Conservation (phyloP, 352 stramenopile species). For the Globisporangium alternatum region DNA sequence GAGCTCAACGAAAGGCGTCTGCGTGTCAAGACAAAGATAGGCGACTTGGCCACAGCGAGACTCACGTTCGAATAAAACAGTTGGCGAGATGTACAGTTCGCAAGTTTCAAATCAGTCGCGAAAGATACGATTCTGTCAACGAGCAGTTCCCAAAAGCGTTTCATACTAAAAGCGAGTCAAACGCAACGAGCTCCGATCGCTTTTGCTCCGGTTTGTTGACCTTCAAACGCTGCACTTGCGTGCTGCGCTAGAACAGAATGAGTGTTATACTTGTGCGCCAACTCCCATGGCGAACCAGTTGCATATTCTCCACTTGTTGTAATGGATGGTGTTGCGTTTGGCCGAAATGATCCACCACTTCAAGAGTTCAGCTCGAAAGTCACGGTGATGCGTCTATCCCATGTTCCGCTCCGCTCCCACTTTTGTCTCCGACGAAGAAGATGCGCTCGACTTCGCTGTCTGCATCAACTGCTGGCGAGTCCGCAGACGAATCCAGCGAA, state of each 20-base stretch:
- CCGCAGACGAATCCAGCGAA: constrained; percentile 8
- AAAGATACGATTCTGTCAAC: neutral
- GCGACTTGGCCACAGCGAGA: no score
- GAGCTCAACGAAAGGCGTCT: no score
- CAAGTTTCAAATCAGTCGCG: neutral
- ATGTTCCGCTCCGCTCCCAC: neutral
- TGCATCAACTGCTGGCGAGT: neutral
- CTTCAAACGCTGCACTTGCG: neutral
- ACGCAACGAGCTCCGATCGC: neutral
- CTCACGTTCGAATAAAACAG: no score
- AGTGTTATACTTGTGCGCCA: neutral
- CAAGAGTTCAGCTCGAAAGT: constrained; percentile 1
- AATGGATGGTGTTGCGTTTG: neutral
- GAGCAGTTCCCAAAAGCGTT: neutral
- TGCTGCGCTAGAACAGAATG: neutral
- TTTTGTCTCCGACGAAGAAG: neutral
- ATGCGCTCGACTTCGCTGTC: neutral
- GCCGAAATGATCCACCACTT: neutral
- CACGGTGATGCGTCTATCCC: neutral
- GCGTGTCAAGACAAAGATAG: no score
- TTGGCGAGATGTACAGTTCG: neutral
- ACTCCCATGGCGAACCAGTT: neutral
- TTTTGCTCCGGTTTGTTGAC: neutral
- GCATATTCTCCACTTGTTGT: neutral
- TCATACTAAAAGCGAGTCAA: neutral